Percentiles rank a stretch among this genome's conserved stretches.
phyloP scores from a whole-genome alignment of 148 eudicot species.

The Spergularia marina region DNA sequence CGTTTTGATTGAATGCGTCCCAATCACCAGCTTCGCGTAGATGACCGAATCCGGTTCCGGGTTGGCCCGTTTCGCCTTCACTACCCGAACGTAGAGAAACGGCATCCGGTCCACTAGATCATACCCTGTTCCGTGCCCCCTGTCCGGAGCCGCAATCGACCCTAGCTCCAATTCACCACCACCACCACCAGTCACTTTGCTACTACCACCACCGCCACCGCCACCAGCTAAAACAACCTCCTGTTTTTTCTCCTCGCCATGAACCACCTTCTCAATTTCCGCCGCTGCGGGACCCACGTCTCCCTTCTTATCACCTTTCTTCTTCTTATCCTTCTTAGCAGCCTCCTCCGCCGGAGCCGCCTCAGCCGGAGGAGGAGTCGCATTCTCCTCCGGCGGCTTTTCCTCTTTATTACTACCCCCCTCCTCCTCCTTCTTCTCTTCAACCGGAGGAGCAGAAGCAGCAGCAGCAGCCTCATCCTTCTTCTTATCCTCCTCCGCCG shows the following conservation, averaged over 20 bases:
- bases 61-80: slow-evolving; percentile 52
- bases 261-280: background rate
- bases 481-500: slow-evolving; percentile 21
- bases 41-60: slow-evolving; percentile 38
- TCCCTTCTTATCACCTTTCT: slow-evolving; percentile 20
- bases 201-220: slow-evolving; percentile 6
- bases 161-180: slow-evolving; percentile 36
- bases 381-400: slow-evolving; percentile 20
- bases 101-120: slow-evolving; percentile 85
- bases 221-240: background rate
- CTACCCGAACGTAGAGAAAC: slow-evolving; percentile 73
- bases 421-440: slow-evolving; percentile 17
- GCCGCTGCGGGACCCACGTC: slow-evolving; percentile 31
- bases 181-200: background rate
- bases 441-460: background rate
- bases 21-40: slow-evolving; percentile 66
- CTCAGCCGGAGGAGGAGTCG: slow-evolving; percentile 17
- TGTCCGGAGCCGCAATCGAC: slow-evolving; percentile 30
- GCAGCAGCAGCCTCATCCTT: slow-evolving; percentile 19
- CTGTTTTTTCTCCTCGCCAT: slow-evolving; percentile 25
- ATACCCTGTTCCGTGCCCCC: slow-evolving; percentile 38
- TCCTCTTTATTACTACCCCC: background rate
- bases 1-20: slow-evolving; percentile 71
- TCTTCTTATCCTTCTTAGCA: background rate
- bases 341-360: slow-evolving; percentile 9